Evolutionary conservation across 1,284 basidiomycete genomes (phyloP).

Genomic region (Sporisorium scitamineum): DNA sequence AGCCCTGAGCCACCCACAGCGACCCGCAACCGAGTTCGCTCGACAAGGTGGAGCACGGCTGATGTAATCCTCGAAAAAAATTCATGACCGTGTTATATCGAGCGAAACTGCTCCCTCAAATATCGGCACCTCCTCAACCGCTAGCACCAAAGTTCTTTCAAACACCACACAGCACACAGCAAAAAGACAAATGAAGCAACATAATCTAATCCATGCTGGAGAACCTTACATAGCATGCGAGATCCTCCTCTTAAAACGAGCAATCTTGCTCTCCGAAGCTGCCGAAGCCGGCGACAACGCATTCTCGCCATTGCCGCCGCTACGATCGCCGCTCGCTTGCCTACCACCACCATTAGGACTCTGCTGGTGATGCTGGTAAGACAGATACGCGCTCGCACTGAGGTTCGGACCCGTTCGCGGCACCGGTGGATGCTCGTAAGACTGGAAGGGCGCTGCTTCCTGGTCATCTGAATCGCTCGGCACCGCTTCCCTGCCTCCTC

Average conservation of each 20-base stretch:
- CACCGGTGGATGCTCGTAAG: constrained; percentile 24
- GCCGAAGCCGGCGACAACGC: constrained; percentile 18
- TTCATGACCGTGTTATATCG: too few species aligned
- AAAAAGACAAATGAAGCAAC: not conserved
- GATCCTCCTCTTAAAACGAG: constrained; percentile 35
- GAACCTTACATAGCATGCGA: constrained; percentile 37
- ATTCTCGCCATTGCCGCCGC: not conserved
- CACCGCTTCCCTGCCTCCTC: constrained; percentile 18
- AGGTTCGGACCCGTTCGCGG: constrained; percentile 45
- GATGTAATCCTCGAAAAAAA: too few species aligned
- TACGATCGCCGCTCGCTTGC: constrained; percentile 10
- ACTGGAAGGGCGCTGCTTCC: constrained; percentile 32
- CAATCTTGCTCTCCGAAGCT: constrained; percentile 32
- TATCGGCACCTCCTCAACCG: too few species aligned
- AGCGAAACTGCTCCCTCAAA: too few species aligned
- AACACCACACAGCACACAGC: not conserved
- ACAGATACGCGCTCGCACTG: constrained; percentile 45
- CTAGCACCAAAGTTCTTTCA: too few species aligned
- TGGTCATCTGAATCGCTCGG: constrained; percentile 30
- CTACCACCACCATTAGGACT: constrained; percentile 9
- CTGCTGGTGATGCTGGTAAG: constrained; percentile 26
- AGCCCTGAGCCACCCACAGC: too few species aligned
- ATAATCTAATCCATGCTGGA: not conserved
- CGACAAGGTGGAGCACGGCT: too few species aligned
- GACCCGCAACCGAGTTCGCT: too few species aligned